Conservation (phyloP, 495 filamentous ascomycete genomes). For the Aspergillus affinis region DNA sequence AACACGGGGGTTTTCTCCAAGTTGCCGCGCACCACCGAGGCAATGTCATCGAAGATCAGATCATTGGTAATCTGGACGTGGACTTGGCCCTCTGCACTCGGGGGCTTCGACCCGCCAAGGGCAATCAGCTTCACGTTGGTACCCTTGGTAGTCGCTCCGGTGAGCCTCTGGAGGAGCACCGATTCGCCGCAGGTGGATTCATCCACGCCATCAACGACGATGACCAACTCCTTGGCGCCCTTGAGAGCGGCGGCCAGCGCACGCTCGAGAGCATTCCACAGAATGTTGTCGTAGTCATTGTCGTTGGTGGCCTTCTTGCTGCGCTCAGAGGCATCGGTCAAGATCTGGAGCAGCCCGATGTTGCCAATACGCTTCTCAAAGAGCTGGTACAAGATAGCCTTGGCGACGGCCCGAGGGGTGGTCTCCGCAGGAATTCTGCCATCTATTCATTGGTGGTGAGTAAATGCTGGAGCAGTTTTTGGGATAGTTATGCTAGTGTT, state of each 20-base stretch:
- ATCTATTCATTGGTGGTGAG: conserved; percentile 7
- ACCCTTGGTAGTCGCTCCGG: conserved; percentile 21
- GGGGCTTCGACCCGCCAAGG: conserved; percentile 29
- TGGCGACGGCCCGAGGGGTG: conserved; percentile 21
- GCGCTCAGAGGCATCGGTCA: conserved; percentile 32
- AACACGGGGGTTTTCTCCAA: conserved; percentile 14
- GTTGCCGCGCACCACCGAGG: conserved; percentile 21
- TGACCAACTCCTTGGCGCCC: conserved; percentile 36
- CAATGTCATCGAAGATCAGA: conserved; percentile 26
- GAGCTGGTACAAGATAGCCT: conserved; percentile 37
- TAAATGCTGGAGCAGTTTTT: background rate
- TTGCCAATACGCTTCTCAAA: conserved; percentile 45
- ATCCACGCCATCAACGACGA: conserved; percentile 42
- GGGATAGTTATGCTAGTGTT: background rate
- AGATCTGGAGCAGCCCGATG: conserved; percentile 35
- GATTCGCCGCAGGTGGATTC: conserved; percentile 33
- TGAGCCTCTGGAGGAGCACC: conserved; percentile 29
- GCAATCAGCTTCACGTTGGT: conserved; percentile 35
- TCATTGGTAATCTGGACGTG: conserved; percentile 21
- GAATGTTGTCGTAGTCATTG: conserved; percentile 28
- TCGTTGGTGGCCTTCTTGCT: conserved; percentile 25
- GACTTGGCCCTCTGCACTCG: conserved; percentile 11
- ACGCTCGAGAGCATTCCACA: conserved; percentile 18
- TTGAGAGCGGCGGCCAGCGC: conserved; percentile 26
- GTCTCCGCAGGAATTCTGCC: conserved; percentile 19